Conservation (phyloP, 768 basidiomycete species). For the Wakefieldia striispora region DNA sequence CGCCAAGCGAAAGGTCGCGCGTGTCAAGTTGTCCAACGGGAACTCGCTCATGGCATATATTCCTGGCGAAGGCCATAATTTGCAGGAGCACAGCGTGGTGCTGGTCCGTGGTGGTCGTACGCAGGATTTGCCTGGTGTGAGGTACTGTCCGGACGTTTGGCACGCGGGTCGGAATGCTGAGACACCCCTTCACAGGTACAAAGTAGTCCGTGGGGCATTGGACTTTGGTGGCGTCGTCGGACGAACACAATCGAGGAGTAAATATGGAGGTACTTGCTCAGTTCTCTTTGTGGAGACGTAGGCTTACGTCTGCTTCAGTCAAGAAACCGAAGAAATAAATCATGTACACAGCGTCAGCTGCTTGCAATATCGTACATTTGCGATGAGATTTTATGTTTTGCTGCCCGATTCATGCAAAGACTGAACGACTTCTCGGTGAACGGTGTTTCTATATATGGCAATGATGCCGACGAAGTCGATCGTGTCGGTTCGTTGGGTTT, state of each 20-base stretch:
- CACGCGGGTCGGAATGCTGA: background rate
- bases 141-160: slow-evolving; percentile 49
- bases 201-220: slow-evolving; percentile 87
- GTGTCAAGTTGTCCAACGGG: slow-evolving; percentile 89
- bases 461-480: too few relatives aligned
- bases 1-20: slow-evolving; percentile 94
- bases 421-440: too few relatives aligned
- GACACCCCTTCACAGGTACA: slow-evolving; percentile 61
- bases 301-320: slow-evolving; percentile 39
- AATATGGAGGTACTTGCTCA: slow-evolving; percentile 77
- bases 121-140: slow-evolving; percentile 97
- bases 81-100: slow-evolving; percentile 97
- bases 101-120: slow-evolving; percentile 92
- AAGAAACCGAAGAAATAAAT: slow-evolving; percentile 84
- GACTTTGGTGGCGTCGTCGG: slow-evolving; percentile 91
- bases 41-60: slow-evolving; percentile 91
- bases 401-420: too few relatives aligned
- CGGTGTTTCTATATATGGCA: too few relatives aligned
- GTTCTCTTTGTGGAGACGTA: background rate
- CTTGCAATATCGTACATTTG: background rate
- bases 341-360: background rate
- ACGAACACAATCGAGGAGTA: slow-evolving; percentile 77
- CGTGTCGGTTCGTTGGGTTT: too few relatives aligned
- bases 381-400: too few relatives aligned
- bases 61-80: slow-evolving; percentile 94